Evolutionary conservation across 2,329 filamentous ascomycete species (phyloP).

Genomic region (Hymenoscyphus linearis): DNA sequence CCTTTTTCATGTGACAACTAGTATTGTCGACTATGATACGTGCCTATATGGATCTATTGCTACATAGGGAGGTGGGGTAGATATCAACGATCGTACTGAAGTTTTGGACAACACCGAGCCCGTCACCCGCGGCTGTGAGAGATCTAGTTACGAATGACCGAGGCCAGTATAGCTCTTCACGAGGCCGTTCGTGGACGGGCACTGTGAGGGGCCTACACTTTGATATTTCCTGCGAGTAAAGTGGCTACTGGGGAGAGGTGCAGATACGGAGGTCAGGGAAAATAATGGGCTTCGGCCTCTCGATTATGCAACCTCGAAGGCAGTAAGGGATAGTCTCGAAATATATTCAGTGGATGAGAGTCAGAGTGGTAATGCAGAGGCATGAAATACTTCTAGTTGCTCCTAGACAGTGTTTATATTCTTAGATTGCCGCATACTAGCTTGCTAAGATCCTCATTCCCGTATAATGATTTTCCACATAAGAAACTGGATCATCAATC

Average conservation of each 20-base stretch:
- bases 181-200: not conserved
- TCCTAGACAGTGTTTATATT: not conserved
- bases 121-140: too few species aligned
- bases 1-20: not conserved
- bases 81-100: not conserved
- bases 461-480: not conserved
- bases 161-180: conserved; percentile 1
- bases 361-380: not conserved
- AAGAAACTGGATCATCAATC: not conserved
- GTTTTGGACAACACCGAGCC: not conserved
- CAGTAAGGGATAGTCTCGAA: not conserved
- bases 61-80: not conserved
- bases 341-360: not conserved
- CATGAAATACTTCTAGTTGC: not conserved
- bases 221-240: not conserved
- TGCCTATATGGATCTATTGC: not conserved
- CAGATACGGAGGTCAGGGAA: not conserved
- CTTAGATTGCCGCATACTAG: not conserved
- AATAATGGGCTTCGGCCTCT: not conserved
- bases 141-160: not conserved
- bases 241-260: not conserved
- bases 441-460: not conserved
- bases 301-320: not conserved
- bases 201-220: not conserved
- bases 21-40: not conserved